Evolutionary conservation across 306 rosid genomes (phyloP), one percentile per base, ranked within the genome.

Genomic region (Ormosia semicastrata): DNA sequence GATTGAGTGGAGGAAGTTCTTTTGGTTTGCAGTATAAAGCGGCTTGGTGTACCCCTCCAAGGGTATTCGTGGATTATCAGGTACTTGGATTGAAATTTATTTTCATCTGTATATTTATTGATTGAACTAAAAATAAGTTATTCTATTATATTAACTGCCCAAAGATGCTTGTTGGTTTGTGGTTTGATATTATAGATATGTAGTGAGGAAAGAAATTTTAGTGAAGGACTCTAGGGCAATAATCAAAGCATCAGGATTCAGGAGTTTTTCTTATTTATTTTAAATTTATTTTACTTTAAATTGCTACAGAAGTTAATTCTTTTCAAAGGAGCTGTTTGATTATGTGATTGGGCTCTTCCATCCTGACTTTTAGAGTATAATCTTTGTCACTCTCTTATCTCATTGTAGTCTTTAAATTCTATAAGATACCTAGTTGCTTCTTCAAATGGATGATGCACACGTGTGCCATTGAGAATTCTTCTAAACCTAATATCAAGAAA

Each of bases 1-100:
- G 97, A 79, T 76, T 95, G 93, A 95, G 99, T 79, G 99, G 95
- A 58, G 99, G 98, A 82, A 95, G 99, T 87, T 95, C 98, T 77
- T 85, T 93, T 69, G 94, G 99, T 50, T 87, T 93, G 86, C 97
- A 87, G 52, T 90, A 93, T 87, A 95, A 93, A 89, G 98, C 95
- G 67, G 94, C 95, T n/a, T 93, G 97, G 97, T 95, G 99, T 85
- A 95, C 99, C 64, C 99, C 98, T 78, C 98, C 99, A 11, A 86
- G 99, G 82, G 97, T 95, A 66, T 95, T 95, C 43, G 93, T 95
- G 75, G 99, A 95, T 85, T 90, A 93, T 89, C 97, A 95, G 98
- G 99, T 95, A 86, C 78, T 77, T 81, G 33, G 32, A 24, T 40
- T 78, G n/a, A 14, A 47, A n/a, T 41, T 71, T 66, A 71, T 71